Base-by-base conservation (phyloP, 768 basidiomycete genomes). In the Tubosaeta sp. region DNA sequence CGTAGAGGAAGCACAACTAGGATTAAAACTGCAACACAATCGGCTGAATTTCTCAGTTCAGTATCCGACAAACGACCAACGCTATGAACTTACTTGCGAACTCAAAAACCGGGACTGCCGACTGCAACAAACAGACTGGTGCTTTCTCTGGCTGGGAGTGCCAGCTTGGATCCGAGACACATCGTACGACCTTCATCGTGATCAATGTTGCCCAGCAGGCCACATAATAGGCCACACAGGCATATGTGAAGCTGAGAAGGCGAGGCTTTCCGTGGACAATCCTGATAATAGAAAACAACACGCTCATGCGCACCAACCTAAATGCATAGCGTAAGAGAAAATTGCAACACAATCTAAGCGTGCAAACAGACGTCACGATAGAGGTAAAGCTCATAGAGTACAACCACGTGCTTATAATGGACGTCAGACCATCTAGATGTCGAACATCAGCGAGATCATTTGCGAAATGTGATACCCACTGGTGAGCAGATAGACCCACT, bases 251-350 rank as follows among this genome's bases (percentile, higher is more conserved):
- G 35, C 31, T 51, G 11, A 53, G 54, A 31, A 53, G 47, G 22
- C 4, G 34, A 21, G 40, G 4, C 11, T 31, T 38, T 43, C 41
- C 50, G 5, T 49, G 47, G 27, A 54, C 21, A 18, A 61, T 51
- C 16, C 60, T 54, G 49, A 49, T 54, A 21, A 61, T 58, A 16
- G 60, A 61, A 30, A 58, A 54, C 18, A 61, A 32, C 19, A 61
- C 32, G 42, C 60, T 61, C 54, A 56, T 55, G 36, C 53, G 59
- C 4, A 49, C 54, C 19, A 48, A 12, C 59, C 60, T 61, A 38
- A 9, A 39, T 34, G 16, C 21, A 22, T 14, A 7, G 11, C 5
- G 7, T 54, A 13, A 50, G 52, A 4, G 12, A 6, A 6, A 19
- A 7, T 29, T 11, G 16, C 27, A 11, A n/a, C n/a, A 27, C 25